Base-by-base conservation (phyloP, 306 rosid genomes). In the Spatholobus suberectus region DNA sequence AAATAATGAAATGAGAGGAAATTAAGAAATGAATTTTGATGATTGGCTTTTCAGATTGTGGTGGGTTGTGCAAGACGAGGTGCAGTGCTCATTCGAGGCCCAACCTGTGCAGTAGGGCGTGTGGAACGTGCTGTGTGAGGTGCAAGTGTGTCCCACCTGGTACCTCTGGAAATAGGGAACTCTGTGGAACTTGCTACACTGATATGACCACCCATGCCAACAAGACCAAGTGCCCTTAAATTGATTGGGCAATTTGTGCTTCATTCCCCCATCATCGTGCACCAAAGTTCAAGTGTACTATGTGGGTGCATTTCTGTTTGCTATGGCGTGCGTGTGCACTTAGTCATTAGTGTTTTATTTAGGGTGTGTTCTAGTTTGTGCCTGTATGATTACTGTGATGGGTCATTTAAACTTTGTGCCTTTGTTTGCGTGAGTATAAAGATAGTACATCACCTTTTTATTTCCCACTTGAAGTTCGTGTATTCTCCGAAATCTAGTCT, bases 81-180 rank as follows among this genome's bases (percentile, higher is more conserved):
- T 90, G 94, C 86, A 85, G 92, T 59, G 58, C 59, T 2, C 89
- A 87, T 49, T 89, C 92, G 0, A 83, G 92, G 83, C 94, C 92
- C 0, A 89, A 89, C 34, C 0, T 85, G 61, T 90, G 94, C 86
- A 81, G 40, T 7, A 87, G 94, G 63, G 92, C 92, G 0, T 90
- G 94, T 24, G 94, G 94, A 13, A 90, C 92, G 0, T 90, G 94
- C 66, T 92, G 94, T 41, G 80, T 79, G 47, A 88, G 91, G 69
- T 92, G 97, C 87, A 90, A 86, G 75, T 90, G 94, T 26, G 97
- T 92, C 46, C 94, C 97, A 21, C 94, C 94, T 4, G 97, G 97
- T 0, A 90, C 94, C 0, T 58, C 90, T 0, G 97, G 97, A 1
- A 92, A 92, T 40, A 88, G 97, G 34, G 97, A 92, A 34, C 46